phyloP scores from a whole-genome alignment of 1,139 yeast genomes.

The Entelexis sorbosivorans region DNA sequence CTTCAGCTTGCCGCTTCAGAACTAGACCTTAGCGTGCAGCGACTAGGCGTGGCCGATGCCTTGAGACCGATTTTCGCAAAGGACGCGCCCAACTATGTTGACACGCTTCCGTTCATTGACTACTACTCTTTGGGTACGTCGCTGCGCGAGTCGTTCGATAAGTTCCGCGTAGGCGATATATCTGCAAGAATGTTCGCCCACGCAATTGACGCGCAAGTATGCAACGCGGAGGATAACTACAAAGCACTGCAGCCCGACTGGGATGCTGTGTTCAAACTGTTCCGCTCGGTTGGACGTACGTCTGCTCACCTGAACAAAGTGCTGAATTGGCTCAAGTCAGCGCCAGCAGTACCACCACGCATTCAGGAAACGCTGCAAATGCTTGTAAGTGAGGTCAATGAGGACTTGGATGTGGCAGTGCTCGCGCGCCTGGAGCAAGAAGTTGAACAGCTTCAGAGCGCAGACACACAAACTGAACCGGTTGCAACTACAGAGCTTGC shows the following conservation, averaged over 20 bases:
- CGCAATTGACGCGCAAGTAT: not conserved
- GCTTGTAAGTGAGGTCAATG: not conserved
- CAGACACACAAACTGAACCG: not conserved
- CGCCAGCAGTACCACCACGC: not conserved
- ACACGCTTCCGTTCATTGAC: slow-evolving; percentile 9
- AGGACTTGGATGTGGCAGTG: not conserved
- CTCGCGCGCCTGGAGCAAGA: not conserved
- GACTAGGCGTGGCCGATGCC: slow-evolving; percentile 1
- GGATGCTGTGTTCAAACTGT: not conserved
- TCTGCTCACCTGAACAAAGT: not conserved
- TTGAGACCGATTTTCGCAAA: not conserved
- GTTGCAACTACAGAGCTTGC: not conserved
- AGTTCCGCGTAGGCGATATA: not conserved
- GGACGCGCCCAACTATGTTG: not conserved
- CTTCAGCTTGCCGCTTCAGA: slow-evolving; percentile 12
- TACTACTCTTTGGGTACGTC: not conserved
- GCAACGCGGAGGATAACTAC: not conserved
- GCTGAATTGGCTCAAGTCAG: not conserved
- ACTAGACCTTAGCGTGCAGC: slow-evolving; percentile 4
- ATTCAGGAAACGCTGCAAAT: not conserved
- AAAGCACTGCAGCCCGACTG: too few relatives aligned
- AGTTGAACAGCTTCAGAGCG: not conserved
- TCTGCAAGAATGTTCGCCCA: not conserved
- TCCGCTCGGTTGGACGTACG: not conserved
- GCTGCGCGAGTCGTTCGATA: not conserved